A percentile compares a stretch with the other conserved stretches of the same genome.
These are phyloP conservation scores for Leishmania amazonensis DNA, from an alignment of 208 protist genomes.

Conservation along the genomic window DNA sequence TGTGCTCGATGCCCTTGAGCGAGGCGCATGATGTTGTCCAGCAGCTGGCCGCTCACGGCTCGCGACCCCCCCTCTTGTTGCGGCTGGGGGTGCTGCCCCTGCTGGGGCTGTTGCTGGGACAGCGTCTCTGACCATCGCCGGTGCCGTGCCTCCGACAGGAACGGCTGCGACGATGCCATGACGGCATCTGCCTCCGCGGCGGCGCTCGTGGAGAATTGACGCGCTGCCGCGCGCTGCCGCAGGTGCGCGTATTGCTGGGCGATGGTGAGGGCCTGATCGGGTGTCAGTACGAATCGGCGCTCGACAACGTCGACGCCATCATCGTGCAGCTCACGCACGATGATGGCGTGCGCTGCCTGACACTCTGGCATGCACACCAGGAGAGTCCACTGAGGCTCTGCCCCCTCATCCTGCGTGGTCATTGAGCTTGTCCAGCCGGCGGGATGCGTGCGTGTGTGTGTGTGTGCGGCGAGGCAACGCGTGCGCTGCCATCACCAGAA, in stretches of 20 bases:
- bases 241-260: constrained; percentile 58
- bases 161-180: constrained; percentile 6
- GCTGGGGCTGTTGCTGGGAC: neutral
- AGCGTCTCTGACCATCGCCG: neutral
- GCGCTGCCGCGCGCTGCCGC: constrained; percentile 7
- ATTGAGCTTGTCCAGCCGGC: neutral
- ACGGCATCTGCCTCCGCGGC: neutral
- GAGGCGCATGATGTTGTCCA: constrained; percentile 21
- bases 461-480: neutral
- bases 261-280: constrained; percentile 46
- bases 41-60: constrained; percentile 12
- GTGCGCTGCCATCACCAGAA: neutral
- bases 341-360: constrained; percentile 42
- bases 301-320: constrained; percentile 60
- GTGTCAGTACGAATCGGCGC: constrained; percentile 52
- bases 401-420: neutral
- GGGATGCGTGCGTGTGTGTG: neutral
- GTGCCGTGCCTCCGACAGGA: neutral
- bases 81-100: neutral
- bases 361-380: constrained; percentile 77
- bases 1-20: constrained; percentile 16
- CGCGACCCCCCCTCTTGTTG: neutral
- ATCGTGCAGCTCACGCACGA: constrained; percentile 55
- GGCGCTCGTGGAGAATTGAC: neutral
- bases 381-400: constrained; percentile 44